These are phyloP conservation scores for Breynia disticha DNA, from an alignment of 441 rosid genomes.

Conservation along the genomic window DNA sequence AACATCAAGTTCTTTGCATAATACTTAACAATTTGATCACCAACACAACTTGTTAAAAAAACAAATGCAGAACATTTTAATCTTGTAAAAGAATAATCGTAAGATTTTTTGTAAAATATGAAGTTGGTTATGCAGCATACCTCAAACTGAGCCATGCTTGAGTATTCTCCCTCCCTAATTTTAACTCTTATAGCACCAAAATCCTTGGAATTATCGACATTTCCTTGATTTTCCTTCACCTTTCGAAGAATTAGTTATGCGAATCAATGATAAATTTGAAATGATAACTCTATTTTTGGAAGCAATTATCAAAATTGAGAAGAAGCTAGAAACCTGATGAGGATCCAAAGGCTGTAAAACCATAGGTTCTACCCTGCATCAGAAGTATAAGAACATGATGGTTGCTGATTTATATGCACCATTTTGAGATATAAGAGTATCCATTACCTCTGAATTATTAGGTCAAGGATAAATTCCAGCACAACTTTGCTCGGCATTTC, in stretches of 20 bases:
- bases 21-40: neutral
- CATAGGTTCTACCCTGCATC: slow-evolving; percentile 24
- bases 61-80: neutral
- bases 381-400: neutral
- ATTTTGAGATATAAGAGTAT: neutral
- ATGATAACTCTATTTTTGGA: neutral
- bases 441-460: slow-evolving; percentile 19
- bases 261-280: neutral
- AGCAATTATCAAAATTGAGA: neutral
- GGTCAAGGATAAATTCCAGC: slow-evolving; percentile 19
- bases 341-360: slow-evolving; percentile 43
- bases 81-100: neutral
- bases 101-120: neutral
- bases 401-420: too few relatives aligned
- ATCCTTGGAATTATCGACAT: slow-evolving; percentile 50
- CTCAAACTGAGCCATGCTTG: slow-evolving; percentile 38
- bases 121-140: slow-evolving; percentile 18
- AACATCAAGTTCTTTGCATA: neutral
- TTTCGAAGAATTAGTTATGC: slow-evolving; percentile 10
- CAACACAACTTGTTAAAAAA: neutral
- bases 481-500: slow-evolving; percentile 12
- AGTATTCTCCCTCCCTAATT: slow-evolving; percentile 36
- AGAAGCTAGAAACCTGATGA: slow-evolving; percentile 27
- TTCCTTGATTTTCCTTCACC: slow-evolving; percentile 32
- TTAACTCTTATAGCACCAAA: slow-evolving; percentile 37